Evolutionary conservation across 805 yeast species (phyloP).

Genomic region (Debaryomyces castellii): DNA sequence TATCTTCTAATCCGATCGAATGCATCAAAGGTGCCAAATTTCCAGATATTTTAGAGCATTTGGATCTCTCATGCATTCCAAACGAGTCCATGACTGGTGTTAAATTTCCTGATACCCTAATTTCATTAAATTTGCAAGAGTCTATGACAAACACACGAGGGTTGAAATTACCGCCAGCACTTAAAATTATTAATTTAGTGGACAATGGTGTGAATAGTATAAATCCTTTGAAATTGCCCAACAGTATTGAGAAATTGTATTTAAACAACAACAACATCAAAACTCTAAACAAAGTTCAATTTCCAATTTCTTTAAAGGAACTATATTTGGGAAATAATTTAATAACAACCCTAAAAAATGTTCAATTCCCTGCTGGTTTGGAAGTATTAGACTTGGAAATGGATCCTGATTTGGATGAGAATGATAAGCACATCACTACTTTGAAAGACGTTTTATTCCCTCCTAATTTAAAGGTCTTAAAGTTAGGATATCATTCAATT

Average conservation of each 20-base stretch:
- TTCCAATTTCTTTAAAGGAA: slow-evolving; percentile 34
- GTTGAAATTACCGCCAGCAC: slow-evolving; percentile 34
- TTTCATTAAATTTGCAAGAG: slow-evolving; percentile 37
- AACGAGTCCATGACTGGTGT: slow-evolving; percentile 48
- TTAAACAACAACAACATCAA: slow-evolving; percentile 42
- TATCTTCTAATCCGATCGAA: slow-evolving; percentile 42
- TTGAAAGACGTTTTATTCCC: slow-evolving; percentile 43
- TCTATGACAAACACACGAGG: slow-evolving; percentile 47
- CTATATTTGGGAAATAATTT: slow-evolving; percentile 42
- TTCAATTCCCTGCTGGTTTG: slow-evolving; percentile 35
- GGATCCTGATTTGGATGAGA: slow-evolving; percentile 42
- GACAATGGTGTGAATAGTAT: slow-evolving; percentile 45
- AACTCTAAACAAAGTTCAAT: slow-evolving; percentile 41
- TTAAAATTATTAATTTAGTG: slow-evolving; percentile 32
- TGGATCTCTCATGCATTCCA: slow-evolving; percentile 43
- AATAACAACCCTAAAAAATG: slow-evolving; percentile 45
- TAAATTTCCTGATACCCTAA: slow-evolving; percentile 42
- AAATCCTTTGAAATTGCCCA: slow-evolving; percentile 44
- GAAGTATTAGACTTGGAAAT: slow-evolving; percentile 42
- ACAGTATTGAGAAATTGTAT: slow-evolving; percentile 36
- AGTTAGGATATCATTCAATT: slow-evolving; percentile 40
- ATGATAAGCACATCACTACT: slow-evolving; percentile 41
- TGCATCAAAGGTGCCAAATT: slow-evolving; percentile 40
- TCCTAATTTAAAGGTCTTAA: slow-evolving; percentile 30
- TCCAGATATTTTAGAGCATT: slow-evolving; percentile 34